A percentile compares a stretch with the other conserved stretches of the same genome.
Evolutionary conservation across 2,329 filamentous ascomycete genomes (phyloP).

Genomic region (Metarhizium brunneum): DNA sequence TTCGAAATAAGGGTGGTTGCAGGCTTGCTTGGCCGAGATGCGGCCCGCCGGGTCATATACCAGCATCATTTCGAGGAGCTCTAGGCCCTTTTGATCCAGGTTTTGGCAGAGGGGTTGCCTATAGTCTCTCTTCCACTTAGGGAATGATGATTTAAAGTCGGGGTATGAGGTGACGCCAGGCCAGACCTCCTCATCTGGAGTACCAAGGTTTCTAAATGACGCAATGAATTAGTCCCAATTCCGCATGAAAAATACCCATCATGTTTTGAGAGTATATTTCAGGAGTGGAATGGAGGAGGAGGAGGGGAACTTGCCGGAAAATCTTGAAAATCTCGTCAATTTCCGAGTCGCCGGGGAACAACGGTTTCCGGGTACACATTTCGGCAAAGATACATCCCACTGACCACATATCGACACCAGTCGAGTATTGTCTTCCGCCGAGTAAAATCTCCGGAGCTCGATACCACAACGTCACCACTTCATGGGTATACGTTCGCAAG

Average conservation of each 20-base stretch:
- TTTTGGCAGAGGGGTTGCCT: constrained; percentile 57
- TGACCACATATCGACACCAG: constrained; percentile 94
- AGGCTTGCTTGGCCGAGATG: constrained; percentile 82
- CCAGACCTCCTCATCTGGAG: constrained; percentile 74
- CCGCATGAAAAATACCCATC: background rate
- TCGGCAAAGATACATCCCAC: constrained; percentile 92
- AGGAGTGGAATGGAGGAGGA: background rate
- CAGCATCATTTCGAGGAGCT: constrained; percentile 61
- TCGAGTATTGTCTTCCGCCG: constrained; percentile 85
- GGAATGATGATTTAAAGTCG: constrained; percentile 87
- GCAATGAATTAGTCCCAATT: background rate
- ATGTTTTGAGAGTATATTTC: background rate
- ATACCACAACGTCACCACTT: constrained; percentile 93
- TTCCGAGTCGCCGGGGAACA: constrained; percentile 83
- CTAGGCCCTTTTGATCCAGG: constrained; percentile 62
- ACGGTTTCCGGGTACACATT: constrained; percentile 88
- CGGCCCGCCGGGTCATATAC: constrained; percentile 81
- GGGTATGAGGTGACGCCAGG: constrained; percentile 91
- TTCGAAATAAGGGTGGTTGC: constrained; percentile 74
- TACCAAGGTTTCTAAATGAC: constrained; percentile 58
- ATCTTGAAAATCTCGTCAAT: constrained; percentile 37
- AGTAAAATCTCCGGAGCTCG: constrained; percentile 83
- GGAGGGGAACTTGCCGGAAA: constrained; percentile 58
- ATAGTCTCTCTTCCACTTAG: constrained; percentile 74
- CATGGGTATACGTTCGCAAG: constrained; percentile 84